phyloP scores from a whole-genome alignment of 306 rosid species.

The Vachellia collinsii region DNA sequence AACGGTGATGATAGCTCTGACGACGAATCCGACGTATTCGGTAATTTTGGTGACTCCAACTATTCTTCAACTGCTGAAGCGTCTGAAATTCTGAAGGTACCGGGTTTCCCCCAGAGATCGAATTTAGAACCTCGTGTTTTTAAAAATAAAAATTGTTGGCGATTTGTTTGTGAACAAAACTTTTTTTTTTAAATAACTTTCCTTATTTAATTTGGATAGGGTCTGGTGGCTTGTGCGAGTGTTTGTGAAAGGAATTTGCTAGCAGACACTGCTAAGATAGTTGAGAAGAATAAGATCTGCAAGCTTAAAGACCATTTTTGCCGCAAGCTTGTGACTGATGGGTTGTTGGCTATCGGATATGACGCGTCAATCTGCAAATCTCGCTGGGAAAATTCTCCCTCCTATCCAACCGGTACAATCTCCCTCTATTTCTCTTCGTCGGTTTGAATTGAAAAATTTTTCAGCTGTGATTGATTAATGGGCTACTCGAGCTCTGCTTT shows the following conservation, averaged over 20 bases:
- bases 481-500: background rate
- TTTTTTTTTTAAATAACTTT: background rate
- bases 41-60: slow-evolving; percentile 51
- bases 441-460: background rate
- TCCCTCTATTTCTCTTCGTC: background rate
- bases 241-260: slow-evolving; percentile 69
- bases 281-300: slow-evolving; percentile 74
- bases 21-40: slow-evolving; percentile 48
- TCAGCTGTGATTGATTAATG: slow-evolving; percentile 9
- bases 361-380: slow-evolving; percentile 83
- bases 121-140: background rate
- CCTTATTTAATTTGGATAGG: slow-evolving; percentile 42
- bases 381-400: slow-evolving; percentile 81
- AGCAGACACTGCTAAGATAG: slow-evolving; percentile 72
- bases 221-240: slow-evolving; percentile 67
- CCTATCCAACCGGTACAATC: slow-evolving; percentile 66
- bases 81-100: slow-evolving; percentile 75
- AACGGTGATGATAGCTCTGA: slow-evolving; percentile 57
- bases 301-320: slow-evolving; percentile 68
- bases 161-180: background rate
- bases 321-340: slow-evolving; percentile 56
- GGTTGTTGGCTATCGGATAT: slow-evolving; percentile 66
- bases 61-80: slow-evolving; percentile 51
- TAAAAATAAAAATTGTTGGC: background rate
- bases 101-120: background rate